Evolutionary conservation across 164 flowering plant genomes (phyloP).

Genomic region (Kingdonia uniflora): DNA sequence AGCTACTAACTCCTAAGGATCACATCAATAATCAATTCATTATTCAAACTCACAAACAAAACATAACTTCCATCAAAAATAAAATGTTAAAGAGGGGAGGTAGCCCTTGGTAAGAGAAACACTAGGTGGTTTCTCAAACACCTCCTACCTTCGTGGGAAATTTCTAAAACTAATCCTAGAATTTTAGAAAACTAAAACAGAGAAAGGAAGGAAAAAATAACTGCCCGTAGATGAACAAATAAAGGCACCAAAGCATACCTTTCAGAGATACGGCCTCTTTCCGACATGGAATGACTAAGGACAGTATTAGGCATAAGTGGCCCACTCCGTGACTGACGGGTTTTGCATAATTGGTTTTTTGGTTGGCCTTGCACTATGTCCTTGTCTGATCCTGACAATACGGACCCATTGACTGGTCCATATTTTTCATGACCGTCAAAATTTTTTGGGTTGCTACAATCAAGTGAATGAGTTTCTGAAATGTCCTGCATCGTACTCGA

Average conservation of each 20-base stretch:
- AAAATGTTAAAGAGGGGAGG: no score
- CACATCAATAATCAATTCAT: no score
- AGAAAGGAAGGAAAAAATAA: background rate
- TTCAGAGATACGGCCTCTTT: constrained; percentile 19
- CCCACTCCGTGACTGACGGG: constrained; percentile 10
- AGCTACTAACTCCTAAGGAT: no score
- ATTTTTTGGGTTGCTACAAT: constrained; percentile 23
- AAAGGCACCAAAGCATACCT: background rate
- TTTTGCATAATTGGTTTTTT: background rate
- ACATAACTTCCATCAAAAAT: no score
- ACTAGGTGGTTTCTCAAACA: no score
- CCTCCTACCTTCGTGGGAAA: no score
- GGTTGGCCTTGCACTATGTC: background rate
- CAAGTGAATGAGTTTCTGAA: constrained; percentile 21
- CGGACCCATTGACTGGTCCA: constrained; percentile 30
- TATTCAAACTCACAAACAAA: no score
- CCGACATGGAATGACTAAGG: background rate
- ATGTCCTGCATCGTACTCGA: constrained; percentile 21
- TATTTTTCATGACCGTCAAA: constrained; percentile 23
- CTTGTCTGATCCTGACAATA: constrained; percentile 27
- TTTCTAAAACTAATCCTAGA: no score
- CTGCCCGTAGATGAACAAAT: background rate
- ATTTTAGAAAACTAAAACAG: background rate
- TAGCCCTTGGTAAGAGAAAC: no score
- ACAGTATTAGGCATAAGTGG: constrained; percentile 1